Conservation (phyloP, 176 grass and related monocot genomes). For the bread wheat (Triticum aestivum) region DNA sequence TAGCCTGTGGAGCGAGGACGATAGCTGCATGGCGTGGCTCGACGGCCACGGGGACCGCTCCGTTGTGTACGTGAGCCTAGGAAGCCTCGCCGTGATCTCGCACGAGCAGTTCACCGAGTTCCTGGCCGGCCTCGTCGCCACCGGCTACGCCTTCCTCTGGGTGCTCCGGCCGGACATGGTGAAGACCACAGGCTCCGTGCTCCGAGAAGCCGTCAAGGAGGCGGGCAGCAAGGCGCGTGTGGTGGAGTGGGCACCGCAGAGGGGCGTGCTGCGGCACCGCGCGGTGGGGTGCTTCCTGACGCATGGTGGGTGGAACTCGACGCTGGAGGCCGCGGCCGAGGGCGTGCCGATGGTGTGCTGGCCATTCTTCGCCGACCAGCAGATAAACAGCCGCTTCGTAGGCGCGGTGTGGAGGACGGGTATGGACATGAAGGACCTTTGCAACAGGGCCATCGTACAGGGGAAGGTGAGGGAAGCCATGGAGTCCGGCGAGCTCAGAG, state of each 20-base stretch:
- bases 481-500: neutral
- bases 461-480: slow-evolving; percentile 33
- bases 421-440: slow-evolving; percentile 48
- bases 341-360: slow-evolving; percentile 48
- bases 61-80: neutral
- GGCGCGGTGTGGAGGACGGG: slow-evolving; percentile 47
- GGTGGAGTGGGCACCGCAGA: neutral
- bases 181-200: neutral
- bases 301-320: neutral
- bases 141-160: neutral
- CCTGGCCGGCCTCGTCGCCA: neutral
- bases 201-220: neutral
- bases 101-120: neutral
- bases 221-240: neutral
- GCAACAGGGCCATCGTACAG: slow-evolving; percentile 36
- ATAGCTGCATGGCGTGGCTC: neutral
- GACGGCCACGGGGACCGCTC: neutral
- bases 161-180: neutral
- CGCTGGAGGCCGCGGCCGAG: neutral
- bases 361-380: slow-evolving; percentile 11
- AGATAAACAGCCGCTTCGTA: slow-evolving; percentile 37
- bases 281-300: neutral
- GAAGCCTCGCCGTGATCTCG: neutral
- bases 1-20: neutral
- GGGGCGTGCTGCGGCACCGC: neutral